These are phyloP conservation scores for Erucastrum elatum DNA, from an alignment of 345 rosid species.

Conservation along the genomic window DNA sequence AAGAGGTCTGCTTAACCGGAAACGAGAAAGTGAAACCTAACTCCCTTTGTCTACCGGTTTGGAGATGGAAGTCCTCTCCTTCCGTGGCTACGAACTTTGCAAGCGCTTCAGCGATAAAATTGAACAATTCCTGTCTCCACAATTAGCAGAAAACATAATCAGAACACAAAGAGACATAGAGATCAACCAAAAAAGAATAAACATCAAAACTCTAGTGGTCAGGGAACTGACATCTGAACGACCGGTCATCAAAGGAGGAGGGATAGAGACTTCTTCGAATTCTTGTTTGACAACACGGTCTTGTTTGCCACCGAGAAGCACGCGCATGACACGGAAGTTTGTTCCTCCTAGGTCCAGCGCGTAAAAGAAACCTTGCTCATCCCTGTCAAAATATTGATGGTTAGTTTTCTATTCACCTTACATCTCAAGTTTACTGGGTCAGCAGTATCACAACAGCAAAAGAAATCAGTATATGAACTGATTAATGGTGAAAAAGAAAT, in stretches of 20 bases:
- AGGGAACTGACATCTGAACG: conserved; percentile 57
- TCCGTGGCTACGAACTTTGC: conserved; percentile 79
- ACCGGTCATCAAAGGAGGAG: conserved; percentile 82
- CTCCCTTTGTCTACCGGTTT: conserved; percentile 73
- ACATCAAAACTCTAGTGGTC: background rate
- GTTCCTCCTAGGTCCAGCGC: conserved; percentile 99
- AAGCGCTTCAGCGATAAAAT: conserved; percentile 72
- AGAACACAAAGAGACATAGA: conserved; percentile 14
- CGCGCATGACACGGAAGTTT: conserved; percentile 88
- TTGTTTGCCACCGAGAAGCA: conserved; percentile 74
- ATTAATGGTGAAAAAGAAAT: no score
- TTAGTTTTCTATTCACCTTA: background rate
- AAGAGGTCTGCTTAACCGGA: conserved; percentile 86
- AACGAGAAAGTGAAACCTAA: conserved; percentile 98
- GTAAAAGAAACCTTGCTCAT: conserved; percentile 81
- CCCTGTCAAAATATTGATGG: conserved; percentile 41
- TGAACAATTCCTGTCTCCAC: conserved; percentile 55
- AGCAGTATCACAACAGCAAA: background rate
- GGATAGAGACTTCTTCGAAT: conserved; percentile 77
- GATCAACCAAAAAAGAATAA: background rate
- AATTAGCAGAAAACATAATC: background rate
- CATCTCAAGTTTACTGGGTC: background rate
- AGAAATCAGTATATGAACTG: no score
- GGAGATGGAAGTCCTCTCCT: conserved; percentile 55
- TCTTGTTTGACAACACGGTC: conserved; percentile 67